phyloP scores from a whole-genome alignment of 2,329 filamentous ascomycete genomes.

The Cladophialophora psammophila region DNA sequence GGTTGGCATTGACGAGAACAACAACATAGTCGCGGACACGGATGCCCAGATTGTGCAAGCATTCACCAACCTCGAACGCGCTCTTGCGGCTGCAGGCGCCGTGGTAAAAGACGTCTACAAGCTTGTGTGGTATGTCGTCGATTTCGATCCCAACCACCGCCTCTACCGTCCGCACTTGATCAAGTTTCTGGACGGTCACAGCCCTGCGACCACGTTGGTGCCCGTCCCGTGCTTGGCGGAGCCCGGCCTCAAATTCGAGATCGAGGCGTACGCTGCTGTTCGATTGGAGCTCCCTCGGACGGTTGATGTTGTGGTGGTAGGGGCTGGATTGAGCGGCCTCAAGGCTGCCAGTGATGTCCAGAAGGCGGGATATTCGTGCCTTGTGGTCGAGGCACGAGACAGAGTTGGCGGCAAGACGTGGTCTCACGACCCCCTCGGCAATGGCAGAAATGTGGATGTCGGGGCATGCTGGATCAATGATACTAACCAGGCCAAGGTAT shows the following conservation, averaged over 20 bases:
- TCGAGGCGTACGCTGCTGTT: conserved; percentile 53
- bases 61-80: too few relatives aligned
- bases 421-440: conserved; percentile 33
- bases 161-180: conserved; percentile 49
- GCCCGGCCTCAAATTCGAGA: conserved; percentile 51
- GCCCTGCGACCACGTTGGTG: conserved; percentile 52
- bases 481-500: conserved; percentile 57
- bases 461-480: conserved; percentile 68
- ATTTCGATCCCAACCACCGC: conserved; percentile 49
- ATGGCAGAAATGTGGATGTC: conserved; percentile 52
- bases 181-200: conserved; percentile 50
- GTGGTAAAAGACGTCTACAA: conserved; percentile 50
- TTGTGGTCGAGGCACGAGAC: conserved; percentile 52
- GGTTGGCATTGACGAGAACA: too few relatives aligned
- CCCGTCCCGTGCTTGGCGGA: conserved; percentile 51
- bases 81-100: conserved; percentile 49
- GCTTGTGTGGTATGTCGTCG: conserved; percentile 53
- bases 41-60: too few relatives aligned
- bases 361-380: conserved; percentile 43
- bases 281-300: conserved; percentile 53
- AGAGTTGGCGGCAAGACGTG: conserved; percentile 53
- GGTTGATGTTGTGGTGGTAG: conserved; percentile 44
- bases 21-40: too few relatives aligned
- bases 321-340: conserved; percentile 50
- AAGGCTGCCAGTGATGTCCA: conserved; percentile 45